Conservation (phyloP, 1,139 yeast genomes). For the Saccharomycopsis phalli region DNA sequence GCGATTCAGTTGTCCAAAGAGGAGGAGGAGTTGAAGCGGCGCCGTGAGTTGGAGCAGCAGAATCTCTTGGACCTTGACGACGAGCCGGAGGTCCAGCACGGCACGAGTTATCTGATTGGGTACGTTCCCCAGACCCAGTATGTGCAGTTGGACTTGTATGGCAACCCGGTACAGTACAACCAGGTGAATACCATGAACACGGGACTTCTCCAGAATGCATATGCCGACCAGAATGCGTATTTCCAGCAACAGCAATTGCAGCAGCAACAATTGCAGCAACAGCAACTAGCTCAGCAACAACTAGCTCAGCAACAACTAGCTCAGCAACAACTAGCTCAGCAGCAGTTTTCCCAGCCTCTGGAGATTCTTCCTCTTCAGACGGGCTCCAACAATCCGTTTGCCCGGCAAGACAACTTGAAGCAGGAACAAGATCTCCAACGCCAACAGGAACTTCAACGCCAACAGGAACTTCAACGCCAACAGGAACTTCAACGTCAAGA, state of each 20-base stretch:
- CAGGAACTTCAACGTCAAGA: conserved; percentile 23
- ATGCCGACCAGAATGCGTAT: conserved; percentile 25
- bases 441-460: conserved; percentile 34
- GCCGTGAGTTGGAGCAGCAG: conserved; percentile 37
- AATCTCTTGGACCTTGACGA: conserved; percentile 52
- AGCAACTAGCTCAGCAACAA: conserved; percentile 19
- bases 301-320: conserved; percentile 20
- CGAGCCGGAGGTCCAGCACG: conserved; percentile 26
- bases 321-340: conserved; percentile 25
- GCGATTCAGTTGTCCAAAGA: conserved; percentile 81
- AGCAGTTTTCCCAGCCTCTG: conserved; percentile 20
- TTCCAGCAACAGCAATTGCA: conserved; percentile 29
- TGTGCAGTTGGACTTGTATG: conserved; percentile 59
- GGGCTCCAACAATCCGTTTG: conserved; percentile 84
- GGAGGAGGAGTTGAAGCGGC: conserved; percentile 73
- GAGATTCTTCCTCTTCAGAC: conserved; percentile 43
- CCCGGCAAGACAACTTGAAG: conserved; percentile 32
- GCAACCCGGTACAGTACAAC: conserved; percentile 49
- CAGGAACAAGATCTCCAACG: conserved; percentile 24
- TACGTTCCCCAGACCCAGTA: conserved; percentile 29
- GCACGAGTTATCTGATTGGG: conserved; percentile 26
- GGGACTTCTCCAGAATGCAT: conserved; percentile 40
- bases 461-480: conserved; percentile 31
- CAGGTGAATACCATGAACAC: conserved; percentile 42
- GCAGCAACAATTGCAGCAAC: conserved; percentile 26